Conservation (phyloP, 1,284 basidiomycete genomes). For the Sanghuangporus sanghuang region DNA sequence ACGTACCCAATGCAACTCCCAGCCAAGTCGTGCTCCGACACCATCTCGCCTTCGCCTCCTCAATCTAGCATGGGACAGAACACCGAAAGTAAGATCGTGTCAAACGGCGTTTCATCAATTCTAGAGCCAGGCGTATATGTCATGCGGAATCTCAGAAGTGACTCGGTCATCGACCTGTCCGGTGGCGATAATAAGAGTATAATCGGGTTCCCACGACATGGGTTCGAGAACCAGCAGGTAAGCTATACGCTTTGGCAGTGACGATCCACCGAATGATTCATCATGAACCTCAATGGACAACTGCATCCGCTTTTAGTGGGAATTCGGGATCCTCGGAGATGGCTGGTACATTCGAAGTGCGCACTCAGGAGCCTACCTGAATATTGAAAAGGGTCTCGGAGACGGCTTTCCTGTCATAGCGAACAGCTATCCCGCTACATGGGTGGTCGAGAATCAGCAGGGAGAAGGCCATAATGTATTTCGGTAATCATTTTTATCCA, state of each 20-base stretch:
- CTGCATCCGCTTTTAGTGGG: conserved; percentile 6
- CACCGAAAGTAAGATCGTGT: neutral
- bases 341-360: conserved; percentile 16
- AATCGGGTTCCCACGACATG: conserved; percentile 14
- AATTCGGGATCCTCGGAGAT: conserved; percentile 2
- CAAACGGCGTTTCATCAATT: neutral
- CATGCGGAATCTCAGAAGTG: conserved; percentile 5
- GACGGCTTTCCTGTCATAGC: conserved; percentile 11
- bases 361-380: conserved; percentile 10
- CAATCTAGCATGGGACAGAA: neutral
- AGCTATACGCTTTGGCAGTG: neutral
- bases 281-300: neutral
- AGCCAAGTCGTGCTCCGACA: neutral
- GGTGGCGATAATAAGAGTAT: conserved; percentile 12
- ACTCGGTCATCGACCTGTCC: conserved; percentile 11
- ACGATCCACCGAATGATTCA: neutral
- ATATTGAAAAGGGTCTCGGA: conserved; percentile 5
- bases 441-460: conserved; percentile 5
- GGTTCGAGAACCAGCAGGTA: conserved; percentile 14
- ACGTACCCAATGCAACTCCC: neutral
- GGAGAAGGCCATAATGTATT: neutral
- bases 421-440: conserved; percentile 9
- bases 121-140: conserved; percentile 8
- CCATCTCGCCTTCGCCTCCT: neutral
- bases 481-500: neutral